Evolutionary conservation across 2,329 filamentous ascomycete genomes (phyloP).

Genomic region (Cladosporium sp.): DNA sequence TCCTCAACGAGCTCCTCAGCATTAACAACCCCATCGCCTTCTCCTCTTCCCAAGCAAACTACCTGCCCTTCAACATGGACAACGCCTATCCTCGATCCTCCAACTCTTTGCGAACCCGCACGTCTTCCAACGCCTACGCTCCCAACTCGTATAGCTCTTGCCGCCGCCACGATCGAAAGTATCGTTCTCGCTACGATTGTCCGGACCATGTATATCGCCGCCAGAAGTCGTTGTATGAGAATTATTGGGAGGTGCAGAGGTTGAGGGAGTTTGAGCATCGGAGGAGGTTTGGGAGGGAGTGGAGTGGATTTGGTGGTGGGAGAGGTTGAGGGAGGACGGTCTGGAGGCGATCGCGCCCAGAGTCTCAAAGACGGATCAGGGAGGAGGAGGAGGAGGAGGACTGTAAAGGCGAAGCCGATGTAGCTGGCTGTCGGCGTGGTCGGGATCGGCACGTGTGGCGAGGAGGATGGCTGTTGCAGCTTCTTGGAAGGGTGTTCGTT

Average conservation of each 20-base stretch:
- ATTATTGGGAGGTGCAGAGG: neutral
- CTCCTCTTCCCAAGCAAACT: conserved; percentile 17
- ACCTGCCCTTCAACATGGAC: conserved; percentile 27
- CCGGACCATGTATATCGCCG: conserved; percentile 9
- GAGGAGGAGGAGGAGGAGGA: neutral
- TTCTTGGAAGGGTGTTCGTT: neutral
- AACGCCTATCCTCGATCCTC: neutral
- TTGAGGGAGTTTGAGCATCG: neutral
- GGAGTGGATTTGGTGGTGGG: neutral
- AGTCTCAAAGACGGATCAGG: neutral
- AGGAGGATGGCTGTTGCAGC: neutral
- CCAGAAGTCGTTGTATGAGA: neutral
- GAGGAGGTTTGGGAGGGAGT: neutral
- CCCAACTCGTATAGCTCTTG: conserved; percentile 12
- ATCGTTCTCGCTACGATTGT: conserved; percentile 13
- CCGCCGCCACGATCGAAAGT: conserved; percentile 17
- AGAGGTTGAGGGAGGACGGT: neutral
- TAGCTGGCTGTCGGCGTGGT: neutral
- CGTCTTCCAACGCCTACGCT: conserved; percentile 36
- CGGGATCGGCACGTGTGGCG: neutral
- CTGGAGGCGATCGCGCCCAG: neutral
- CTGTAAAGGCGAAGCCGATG: neutral
- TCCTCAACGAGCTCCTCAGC: conserved; percentile 28
- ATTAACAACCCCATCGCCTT: conserved; percentile 28
- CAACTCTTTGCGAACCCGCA: conserved; percentile 37